phyloP scores from a whole-genome alignment of 2,329 filamentous ascomycete species.

The Parafenestella ontariensis region DNA sequence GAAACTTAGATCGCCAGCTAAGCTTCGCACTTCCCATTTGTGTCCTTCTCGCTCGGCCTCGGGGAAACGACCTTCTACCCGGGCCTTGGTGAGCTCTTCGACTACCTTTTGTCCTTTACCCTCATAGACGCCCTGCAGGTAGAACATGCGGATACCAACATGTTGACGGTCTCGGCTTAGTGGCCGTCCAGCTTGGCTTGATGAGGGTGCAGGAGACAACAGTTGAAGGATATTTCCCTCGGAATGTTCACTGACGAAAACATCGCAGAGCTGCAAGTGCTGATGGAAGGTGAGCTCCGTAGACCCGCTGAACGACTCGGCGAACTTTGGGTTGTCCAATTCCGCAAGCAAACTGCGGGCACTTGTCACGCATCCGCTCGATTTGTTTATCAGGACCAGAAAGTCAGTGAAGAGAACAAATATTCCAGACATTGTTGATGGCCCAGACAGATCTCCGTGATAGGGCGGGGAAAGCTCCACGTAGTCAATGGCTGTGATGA shows the following conservation, averaged over 20 bases:
- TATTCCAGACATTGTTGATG: conserved; percentile 65
- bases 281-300: conserved; percentile 77
- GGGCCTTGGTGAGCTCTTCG: conserved; percentile 86
- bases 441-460: conserved; percentile 53
- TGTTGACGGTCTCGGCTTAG: conserved; percentile 39
- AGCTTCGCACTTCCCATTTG: conserved; percentile 79
- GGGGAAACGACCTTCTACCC: conserved; percentile 82
- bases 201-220: conserved; percentile 59
- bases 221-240: conserved; percentile 73
- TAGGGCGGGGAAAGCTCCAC: conserved; percentile 79
- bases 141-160: conserved; percentile 59
- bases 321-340: conserved; percentile 74
- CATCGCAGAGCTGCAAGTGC: conserved; percentile 71
- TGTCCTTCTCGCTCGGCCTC: conserved; percentile 83
- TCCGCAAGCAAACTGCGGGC: conserved; percentile 83
- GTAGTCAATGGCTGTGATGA: conserved; percentile 83
- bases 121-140: conserved; percentile 78
- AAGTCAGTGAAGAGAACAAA: conserved; percentile 86
- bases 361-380: conserved; percentile 66
- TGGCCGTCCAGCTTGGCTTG: conserved; percentile 38
- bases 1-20: conserved; percentile 61
- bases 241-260: conserved; percentile 72
- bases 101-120: conserved; percentile 76
- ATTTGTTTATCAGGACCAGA: conserved; percentile 77
- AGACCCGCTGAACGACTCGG: conserved; percentile 40